These are phyloP conservation scores for Neoboletus brunneissimus DNA, from an alignment of 768 basidiomycete species.

Conservation along the genomic window DNA sequence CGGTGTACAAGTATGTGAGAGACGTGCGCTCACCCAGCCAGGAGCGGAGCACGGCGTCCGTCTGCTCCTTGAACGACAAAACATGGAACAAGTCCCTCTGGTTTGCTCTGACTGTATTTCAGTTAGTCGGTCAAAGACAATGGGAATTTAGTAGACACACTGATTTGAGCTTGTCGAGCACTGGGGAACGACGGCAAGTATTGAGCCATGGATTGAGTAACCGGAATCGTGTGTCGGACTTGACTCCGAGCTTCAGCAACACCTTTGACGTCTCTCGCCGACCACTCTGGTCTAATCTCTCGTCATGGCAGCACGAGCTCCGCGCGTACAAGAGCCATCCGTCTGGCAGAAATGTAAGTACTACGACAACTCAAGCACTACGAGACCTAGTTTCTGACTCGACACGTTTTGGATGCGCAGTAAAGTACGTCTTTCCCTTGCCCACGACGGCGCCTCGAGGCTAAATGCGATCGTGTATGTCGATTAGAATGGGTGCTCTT, in stretches of 20 bases:
- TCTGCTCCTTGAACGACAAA: slow-evolving; percentile 68
- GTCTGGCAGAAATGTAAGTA: slow-evolving; percentile 74
- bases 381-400: slow-evolving; percentile 12
- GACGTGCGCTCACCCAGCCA: slow-evolving; percentile 60
- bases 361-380: background rate
- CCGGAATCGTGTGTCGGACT: slow-evolving; percentile 5
- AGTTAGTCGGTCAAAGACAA: slow-evolving; percentile 5
- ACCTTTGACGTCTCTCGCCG: background rate
- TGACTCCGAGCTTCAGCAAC: background rate
- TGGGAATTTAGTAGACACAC: slow-evolving; percentile 43
- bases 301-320: slow-evolving; percentile 34
- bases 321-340: slow-evolving; percentile 50
- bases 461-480: slow-evolving; percentile 8
- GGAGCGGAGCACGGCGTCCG: slow-evolving; percentile 68
- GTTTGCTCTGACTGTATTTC: slow-evolving; percentile 68
- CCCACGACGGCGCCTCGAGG: background rate
- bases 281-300: background rate
- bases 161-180: slow-evolving; percentile 85
- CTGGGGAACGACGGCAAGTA: slow-evolving; percentile 55
- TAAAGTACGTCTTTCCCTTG: slow-evolving; percentile 49
- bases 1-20: background rate
- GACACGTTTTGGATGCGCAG: slow-evolving; percentile 31
- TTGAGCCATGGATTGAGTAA: slow-evolving; percentile 11
- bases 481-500: slow-evolving; percentile 80
- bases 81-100: slow-evolving; percentile 82